Evolutionary conservation across 2,329 filamentous ascomycete species (phyloP), one percentile per base, ranked within the genome.

Genomic region (Aspergillus hortae): DNA sequence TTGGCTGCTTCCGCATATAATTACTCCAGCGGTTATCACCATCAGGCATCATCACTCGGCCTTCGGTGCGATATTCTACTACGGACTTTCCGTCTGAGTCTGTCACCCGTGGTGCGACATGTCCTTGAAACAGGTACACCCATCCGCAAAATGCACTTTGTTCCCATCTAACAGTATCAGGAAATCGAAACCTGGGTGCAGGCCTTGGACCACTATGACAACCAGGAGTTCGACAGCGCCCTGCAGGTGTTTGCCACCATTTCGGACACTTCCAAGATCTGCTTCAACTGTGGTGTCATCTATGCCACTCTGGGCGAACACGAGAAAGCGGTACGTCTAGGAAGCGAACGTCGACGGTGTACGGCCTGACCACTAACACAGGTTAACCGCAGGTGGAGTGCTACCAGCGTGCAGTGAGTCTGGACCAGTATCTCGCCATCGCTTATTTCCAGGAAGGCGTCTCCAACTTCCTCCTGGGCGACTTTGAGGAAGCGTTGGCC

Each of bases 181-280:
- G 94, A 99, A 88, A 99, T 99, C 74, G 92, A 97, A 77, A 95
- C 90, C 46, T 99, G 94, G 94, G 94, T 97, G 61, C 80, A 87
- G 70, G 94, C 94, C 73, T 84, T 99, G 50, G 85, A 79, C 63
- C 87, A 87, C 69, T 99, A 99, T 77, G 94, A 99, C 76, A 94
- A 92, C 76, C 95, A 96, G 75, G 90, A 99, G 67, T 97, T 95
- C 74, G 92, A 97, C 66, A 88, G 92, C 60, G 86, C 94, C 25
- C 76, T 97, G 57, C 83, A 80, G 62, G 84, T 89, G 55, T 97
- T 99, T 68, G 88, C 90, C 57, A 83, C 80, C 61, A 96, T 99
- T 65, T 82, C 88, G 56, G 94, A 97, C 70, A 99, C 94, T 0
- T 96, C 94, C 62, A 97, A 96, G 79, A 99, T 99, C 57, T 80